These are phyloP conservation scores for Clarireedia paspali DNA, from an alignment of 2,329 filamentous ascomycete species.

Conservation along the genomic window DNA sequence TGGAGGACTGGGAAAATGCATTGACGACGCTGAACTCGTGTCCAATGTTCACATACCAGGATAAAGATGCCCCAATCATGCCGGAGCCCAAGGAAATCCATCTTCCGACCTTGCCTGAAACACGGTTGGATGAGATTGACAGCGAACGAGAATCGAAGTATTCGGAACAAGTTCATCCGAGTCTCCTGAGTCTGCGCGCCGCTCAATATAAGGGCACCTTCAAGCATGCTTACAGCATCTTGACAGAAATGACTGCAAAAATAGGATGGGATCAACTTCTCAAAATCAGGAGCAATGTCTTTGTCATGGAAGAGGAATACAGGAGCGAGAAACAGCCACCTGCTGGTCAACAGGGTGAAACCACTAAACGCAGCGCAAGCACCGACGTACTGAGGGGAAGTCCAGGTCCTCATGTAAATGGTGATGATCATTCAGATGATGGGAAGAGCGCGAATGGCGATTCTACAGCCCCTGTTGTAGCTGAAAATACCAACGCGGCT, in stretches of 20 bases:
- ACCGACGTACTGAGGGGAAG: slow-evolving; percentile 69
- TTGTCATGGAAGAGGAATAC: slow-evolving; percentile 99
- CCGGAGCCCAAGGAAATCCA: slow-evolving; percentile 84
- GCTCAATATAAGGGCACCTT: slow-evolving; percentile 93
- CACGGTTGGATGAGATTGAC: slow-evolving; percentile 90
- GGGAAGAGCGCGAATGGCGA: slow-evolving; percentile 28
- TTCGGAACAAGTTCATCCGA: slow-evolving; percentile 79
- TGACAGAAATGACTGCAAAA: slow-evolving; percentile 92
- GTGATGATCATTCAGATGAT: slow-evolving; percentile 30
- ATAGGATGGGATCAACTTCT: slow-evolving; percentile 97
- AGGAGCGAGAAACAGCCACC: slow-evolving; percentile 72
- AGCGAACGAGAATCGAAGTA: slow-evolving; percentile 78
- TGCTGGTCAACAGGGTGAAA: slow-evolving; percentile 34
- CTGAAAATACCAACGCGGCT: slow-evolving; percentile 20
- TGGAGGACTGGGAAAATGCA: slow-evolving; percentile 96
- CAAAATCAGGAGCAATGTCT: slow-evolving; percentile 91
- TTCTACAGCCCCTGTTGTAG: slow-evolving; percentile 17
- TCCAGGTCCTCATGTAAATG: slow-evolving; percentile 47
- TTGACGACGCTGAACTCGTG: slow-evolving; percentile 95
- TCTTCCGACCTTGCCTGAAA: slow-evolving; percentile 81
- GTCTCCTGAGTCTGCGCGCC: slow-evolving; percentile 76
- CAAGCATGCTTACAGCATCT: slow-evolving; percentile 83
- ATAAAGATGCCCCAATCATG: slow-evolving; percentile 93
- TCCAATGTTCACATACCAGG: slow-evolving; percentile 99
- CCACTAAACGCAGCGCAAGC: slow-evolving; percentile 62